Conservation (phyloP, 2,329 filamentous ascomycete genomes). For the Penicillium aurantiogriseum region DNA sequence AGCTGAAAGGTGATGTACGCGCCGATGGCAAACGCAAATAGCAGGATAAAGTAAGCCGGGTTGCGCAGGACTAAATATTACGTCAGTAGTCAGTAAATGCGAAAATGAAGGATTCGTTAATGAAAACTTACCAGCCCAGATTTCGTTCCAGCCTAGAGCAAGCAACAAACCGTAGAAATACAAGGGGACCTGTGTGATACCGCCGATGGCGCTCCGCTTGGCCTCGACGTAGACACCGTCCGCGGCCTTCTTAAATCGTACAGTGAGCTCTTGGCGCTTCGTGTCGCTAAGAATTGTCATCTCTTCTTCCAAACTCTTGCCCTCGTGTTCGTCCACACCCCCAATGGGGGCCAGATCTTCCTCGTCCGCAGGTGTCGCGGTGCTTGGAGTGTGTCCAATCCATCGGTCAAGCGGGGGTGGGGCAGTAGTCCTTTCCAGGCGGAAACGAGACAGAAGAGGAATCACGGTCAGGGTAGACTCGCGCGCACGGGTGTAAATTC, state of each 20-base stretch:
- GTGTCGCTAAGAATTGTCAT: conserved; percentile 90
- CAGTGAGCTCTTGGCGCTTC: conserved; percentile 86
- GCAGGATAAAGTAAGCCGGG: conserved; percentile 85
- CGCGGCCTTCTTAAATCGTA: conserved; percentile 96
- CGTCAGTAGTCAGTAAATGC: conserved; percentile 2
- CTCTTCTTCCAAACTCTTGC: conserved; percentile 92
- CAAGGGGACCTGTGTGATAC: conserved; percentile 86
- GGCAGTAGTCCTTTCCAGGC: conserved; percentile 68
- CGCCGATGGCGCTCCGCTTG: conserved; percentile 93
- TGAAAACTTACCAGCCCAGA: conserved; percentile 73
- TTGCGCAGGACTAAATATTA: conserved; percentile 76
- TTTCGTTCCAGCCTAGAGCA: conserved; percentile 97
- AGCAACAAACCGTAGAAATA: conserved; percentile 92
- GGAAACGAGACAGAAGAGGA: conserved; percentile 82
- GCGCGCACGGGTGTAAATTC: conserved; percentile 84
- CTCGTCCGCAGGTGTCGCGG: conserved; percentile 77
- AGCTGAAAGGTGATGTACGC: conserved; percentile 90
- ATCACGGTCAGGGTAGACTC: conserved; percentile 91
- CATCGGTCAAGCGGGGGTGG: conserved; percentile 81
- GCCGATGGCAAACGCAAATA: conserved; percentile 71
- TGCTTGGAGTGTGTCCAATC: conserved; percentile 73
- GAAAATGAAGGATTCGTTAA: conserved; percentile 9
- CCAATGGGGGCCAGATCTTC: conserved; percentile 87
- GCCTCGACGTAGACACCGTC: conserved; percentile 98
- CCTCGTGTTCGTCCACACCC: conserved; percentile 90